Conservation (phyloP, 305 asterid genomes). For the Fraxinus nigra region DNA sequence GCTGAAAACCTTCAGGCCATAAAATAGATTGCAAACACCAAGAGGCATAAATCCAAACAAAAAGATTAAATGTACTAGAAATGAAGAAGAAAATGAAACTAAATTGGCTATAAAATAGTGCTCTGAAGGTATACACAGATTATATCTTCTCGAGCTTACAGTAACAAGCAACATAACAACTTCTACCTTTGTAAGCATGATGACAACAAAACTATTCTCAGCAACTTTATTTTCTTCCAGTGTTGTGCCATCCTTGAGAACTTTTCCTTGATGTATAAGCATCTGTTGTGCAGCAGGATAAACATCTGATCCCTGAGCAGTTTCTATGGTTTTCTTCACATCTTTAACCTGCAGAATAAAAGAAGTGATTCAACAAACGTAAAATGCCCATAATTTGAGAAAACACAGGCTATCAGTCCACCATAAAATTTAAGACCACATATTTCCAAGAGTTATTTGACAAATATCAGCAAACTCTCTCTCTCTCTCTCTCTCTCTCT, state of each 20-base stretch:
- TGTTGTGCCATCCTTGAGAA: conserved; percentile 75
- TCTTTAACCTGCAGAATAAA: conserved; percentile 51
- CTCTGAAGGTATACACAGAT: background rate
- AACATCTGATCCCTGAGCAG: conserved; percentile 59
- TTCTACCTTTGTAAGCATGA: conserved; percentile 68
- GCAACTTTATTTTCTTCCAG: conserved; percentile 74
- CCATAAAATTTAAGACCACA: background rate
- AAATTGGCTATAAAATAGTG: background rate
- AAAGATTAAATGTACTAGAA: background rate
- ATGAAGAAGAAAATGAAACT: background rate
- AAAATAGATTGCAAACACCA: background rate
- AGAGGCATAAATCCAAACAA: background rate
- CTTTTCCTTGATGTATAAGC: conserved; percentile 84
- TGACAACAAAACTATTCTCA: conserved; percentile 65
- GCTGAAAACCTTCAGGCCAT: background rate
- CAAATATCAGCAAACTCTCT: background rate
- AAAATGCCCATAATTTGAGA: background rate
- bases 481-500: background rate
- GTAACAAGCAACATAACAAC: conserved; percentile 13
- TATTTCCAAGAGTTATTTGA: background rate
- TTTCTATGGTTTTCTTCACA: conserved; percentile 75
- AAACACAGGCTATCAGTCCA: background rate
- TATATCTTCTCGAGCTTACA: background rate
- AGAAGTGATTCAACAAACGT: background rate
- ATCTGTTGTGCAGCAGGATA: conserved; percentile 80